Evolutionary conservation across 208 protist genomes (phyloP), one percentile per base, ranked within the genome.

Genomic region (Trypanosoma mega): DNA sequence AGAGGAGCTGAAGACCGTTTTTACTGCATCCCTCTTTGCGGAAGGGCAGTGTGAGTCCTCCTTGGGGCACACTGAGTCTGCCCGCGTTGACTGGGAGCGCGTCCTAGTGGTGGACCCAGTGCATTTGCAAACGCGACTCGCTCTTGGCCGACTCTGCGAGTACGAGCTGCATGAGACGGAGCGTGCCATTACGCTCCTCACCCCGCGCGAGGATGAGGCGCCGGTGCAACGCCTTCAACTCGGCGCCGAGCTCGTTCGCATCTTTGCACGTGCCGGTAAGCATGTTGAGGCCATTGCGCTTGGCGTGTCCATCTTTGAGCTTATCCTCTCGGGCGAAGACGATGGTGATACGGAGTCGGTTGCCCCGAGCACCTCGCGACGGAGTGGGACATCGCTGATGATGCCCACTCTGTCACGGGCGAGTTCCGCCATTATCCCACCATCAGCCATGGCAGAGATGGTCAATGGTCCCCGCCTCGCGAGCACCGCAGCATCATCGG

Each of bases 311-410:
- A 72, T 96, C 27, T 91, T 91, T 43, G 82, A 93, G 47, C 29
- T 92, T 9, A 75, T 96, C 48, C 62, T 92, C 11, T 84, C 79
- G 36, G 87, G 81, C 47, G 63, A 78, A 33, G 85, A 96, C 44
- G 89, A 92, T 59, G 89, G 89, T 18, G 89, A 96, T 47, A 74
- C 82, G 18, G 74, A 88, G 57, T 92, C 85, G 4, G 81, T 92
- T 29, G 85, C 81, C 7, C 78, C 81, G 0, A 84, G 84, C 16
- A 74, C 74, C n/a, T 64, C 59, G 18, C 49, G 61, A 20, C 72
- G 84, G 26, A 67, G 69, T 12, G 55, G 68, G 0, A 61, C 69
- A 31, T 34, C 79, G 51, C 73, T 93, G n/a, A 69, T 52, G 23
- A 74, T 92, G 64, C 90, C 90, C 0, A 82, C 84, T 7, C 69